phyloP scores from a whole-genome alignment of 2,329 filamentous ascomycete species.

The Aspergillus aculeatus region DNA sequence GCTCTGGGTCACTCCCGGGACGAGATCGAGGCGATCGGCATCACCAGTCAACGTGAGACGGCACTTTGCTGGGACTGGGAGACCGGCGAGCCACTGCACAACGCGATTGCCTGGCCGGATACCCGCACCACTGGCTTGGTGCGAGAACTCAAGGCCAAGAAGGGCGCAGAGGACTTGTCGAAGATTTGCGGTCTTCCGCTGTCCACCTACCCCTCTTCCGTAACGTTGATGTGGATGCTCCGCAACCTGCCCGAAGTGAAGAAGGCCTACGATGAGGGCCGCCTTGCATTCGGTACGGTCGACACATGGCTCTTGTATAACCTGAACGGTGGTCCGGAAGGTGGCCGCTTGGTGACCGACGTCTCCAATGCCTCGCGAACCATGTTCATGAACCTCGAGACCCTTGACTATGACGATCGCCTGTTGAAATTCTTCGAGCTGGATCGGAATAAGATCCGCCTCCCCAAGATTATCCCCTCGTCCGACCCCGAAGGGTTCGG shows the following conservation, averaged over 20 bases:
- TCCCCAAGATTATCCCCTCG: conserved; percentile 82
- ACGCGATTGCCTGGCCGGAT: conserved; percentile 88
- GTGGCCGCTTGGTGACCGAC: conserved; percentile 75
- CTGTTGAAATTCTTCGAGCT: conserved; percentile 78
- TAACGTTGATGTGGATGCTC: conserved; percentile 81
- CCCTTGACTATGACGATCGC: conserved; percentile 73
- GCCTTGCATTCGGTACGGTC: conserved; percentile 80
- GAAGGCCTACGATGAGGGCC: conserved; percentile 71
- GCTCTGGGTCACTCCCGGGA: conserved; percentile 65
- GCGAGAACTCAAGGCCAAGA: conserved; percentile 68
- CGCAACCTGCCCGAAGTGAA: conserved; percentile 68
- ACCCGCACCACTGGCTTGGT: conserved; percentile 76
- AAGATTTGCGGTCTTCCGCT: conserved; percentile 76
- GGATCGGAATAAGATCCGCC: conserved; percentile 66
- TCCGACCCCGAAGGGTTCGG: conserved; percentile 74
- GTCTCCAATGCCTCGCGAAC: conserved; percentile 85
- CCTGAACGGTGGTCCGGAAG: conserved; percentile 68
- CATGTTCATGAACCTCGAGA: conserved; percentile 91
- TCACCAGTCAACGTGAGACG: conserved; percentile 90
- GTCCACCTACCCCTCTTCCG: conserved; percentile 83
- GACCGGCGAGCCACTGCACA: conserved; percentile 77
- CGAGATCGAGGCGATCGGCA: conserved; percentile 74
- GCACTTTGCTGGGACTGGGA: conserved; percentile 79
- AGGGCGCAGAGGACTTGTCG: conserved; percentile 67
- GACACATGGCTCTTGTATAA: conserved; percentile 86